Evolutionary conservation across 768 basidiomycete genomes (phyloP).

Genomic region (Amanita rubescens): DNA sequence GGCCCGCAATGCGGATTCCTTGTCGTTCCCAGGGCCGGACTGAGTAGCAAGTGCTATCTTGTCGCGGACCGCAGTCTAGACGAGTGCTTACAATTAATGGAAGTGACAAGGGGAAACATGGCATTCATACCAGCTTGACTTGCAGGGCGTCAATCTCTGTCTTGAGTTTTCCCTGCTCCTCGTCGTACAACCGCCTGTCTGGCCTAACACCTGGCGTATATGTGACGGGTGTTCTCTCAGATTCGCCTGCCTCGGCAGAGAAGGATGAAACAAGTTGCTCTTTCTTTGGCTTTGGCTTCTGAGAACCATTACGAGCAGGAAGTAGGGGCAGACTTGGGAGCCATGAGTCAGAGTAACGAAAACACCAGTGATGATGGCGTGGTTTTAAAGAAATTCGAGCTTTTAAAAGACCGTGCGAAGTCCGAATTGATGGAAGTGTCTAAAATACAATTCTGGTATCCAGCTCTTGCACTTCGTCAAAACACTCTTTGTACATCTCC

Average conservation of each 20-base stretch:
- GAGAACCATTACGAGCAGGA: constrained; percentile 31
- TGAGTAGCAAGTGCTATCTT: constrained; percentile 64
- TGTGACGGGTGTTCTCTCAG: constrained; percentile 35
- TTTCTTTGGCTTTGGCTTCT: neutral
- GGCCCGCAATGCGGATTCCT: constrained; percentile 60
- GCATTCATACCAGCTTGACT: constrained; percentile 60
- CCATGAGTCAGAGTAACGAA: constrained; percentile 20
- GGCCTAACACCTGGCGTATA: constrained; percentile 56
- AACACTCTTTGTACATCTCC: constrained; percentile 82
- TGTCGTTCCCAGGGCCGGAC: constrained; percentile 60
- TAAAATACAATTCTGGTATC: constrained; percentile 66
- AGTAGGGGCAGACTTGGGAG: constrained; percentile 49
- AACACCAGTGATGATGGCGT: constrained; percentile 17
- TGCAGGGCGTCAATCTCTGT: constrained; percentile 80
- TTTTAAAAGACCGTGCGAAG: constrained; percentile 9
- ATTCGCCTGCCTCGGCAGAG: neutral
- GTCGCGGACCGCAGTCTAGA: constrained; percentile 61
- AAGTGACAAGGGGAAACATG: constrained; percentile 5
- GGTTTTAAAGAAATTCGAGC: constrained; percentile 11
- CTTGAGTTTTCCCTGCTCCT: constrained; percentile 78
- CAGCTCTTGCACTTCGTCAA: constrained; percentile 76
- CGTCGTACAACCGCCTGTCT: constrained; percentile 79
- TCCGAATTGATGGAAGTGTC: neutral
- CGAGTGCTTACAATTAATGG: constrained; percentile 8
- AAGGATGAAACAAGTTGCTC: neutral